These are phyloP conservation scores for Entophlyctis luteolus DNA, from an alignment of 192 early-diverging fungal genomes.

Conservation along the genomic window DNA sequence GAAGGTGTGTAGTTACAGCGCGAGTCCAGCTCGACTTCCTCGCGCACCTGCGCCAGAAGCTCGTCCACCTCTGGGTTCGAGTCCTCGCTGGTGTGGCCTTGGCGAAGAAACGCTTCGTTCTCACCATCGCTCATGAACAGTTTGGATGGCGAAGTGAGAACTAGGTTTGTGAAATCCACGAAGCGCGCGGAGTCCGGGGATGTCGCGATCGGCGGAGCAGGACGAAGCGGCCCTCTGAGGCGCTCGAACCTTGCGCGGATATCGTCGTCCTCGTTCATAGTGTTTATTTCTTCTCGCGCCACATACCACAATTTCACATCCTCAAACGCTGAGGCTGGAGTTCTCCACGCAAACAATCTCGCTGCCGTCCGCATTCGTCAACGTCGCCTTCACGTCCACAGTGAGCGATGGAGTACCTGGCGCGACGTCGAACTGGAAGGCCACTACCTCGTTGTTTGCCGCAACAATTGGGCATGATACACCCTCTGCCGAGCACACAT, in stretches of 20 bases:
- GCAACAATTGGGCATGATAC: neutral
- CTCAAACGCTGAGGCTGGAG: no score
- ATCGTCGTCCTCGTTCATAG: neutral
- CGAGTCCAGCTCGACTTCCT: slow-evolving; percentile 29
- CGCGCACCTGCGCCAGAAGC: slow-evolving; percentile 14
- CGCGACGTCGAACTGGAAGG: neutral
- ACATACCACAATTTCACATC: no score
- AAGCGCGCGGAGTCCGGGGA: neutral
- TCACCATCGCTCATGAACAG: neutral
- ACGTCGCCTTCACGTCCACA: neutral
- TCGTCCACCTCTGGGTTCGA: slow-evolving; percentile 15
- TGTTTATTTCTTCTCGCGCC: neutral
- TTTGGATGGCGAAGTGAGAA: slow-evolving; percentile 33
- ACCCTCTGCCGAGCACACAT: neutral
- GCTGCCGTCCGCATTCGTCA: neutral
- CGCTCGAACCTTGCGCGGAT: neutral
- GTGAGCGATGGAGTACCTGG: neutral
- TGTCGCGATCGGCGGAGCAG: neutral
- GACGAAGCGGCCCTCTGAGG: neutral
- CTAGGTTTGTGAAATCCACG: slow-evolving; percentile 35
- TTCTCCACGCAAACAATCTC: no score
- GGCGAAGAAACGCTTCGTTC: neutral
- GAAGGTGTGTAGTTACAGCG: neutral
- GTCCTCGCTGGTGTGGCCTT: neutral
- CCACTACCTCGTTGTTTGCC: neutral